Conservation (phyloP, 441 rosid species). For the Populus trichocarpa region DNA sequence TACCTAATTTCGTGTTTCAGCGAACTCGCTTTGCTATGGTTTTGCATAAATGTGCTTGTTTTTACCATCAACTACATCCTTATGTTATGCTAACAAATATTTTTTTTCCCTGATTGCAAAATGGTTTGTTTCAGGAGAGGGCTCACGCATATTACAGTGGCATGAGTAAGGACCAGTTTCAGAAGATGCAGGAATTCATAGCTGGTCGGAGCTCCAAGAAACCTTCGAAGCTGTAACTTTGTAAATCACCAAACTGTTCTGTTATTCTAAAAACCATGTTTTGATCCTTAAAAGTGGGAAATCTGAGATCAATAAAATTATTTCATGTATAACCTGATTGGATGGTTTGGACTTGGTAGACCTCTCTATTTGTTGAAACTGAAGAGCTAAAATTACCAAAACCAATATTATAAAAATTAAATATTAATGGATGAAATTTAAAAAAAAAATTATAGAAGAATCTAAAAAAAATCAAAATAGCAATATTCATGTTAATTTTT, state of each 20-base stretch:
- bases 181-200: constrained; percentile 93
- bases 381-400: too few species aligned
- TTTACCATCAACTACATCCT: background rate
- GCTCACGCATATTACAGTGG: constrained; percentile 72
- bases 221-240: constrained; percentile 58
- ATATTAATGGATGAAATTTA: too few species aligned
- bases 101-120: background rate
- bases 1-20: background rate
- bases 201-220: constrained; percentile 62
- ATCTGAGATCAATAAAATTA: constrained; percentile 1
- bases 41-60: background rate
- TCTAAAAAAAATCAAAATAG: too few species aligned
- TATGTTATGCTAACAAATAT: background rate
- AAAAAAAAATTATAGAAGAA: too few species aligned
- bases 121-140: constrained; percentile 49
- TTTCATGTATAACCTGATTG: background rate
- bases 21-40: background rate
- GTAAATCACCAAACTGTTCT: background rate
- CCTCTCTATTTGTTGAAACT: too few species aligned
- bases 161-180: constrained; percentile 84
- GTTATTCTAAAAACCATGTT: background rate
- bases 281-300: background rate
- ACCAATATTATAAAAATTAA: too few species aligned
- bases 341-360: background rate
- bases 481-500: too few species aligned